These are phyloP conservation scores for Aspergillus biplanus DNA, from an alignment of 495 filamentous ascomycete genomes.

Conservation along the genomic window DNA sequence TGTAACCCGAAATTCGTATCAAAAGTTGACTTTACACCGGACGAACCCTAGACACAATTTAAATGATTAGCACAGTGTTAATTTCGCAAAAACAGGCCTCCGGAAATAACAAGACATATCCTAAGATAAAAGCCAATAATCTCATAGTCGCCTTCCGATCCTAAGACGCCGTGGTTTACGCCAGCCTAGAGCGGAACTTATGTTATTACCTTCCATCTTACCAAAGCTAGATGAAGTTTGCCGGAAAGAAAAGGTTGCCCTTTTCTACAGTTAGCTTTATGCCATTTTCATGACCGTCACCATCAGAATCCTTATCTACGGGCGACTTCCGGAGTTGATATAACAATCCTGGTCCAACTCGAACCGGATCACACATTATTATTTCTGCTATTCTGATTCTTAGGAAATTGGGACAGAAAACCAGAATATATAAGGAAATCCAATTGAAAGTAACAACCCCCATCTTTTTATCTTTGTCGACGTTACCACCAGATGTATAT, in stretches of 20 bases:
- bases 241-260: slow-evolving; percentile 7
- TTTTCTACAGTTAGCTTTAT: slow-evolving; percentile 12
- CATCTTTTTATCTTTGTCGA: too few relatives aligned
- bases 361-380: too few relatives aligned
- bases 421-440: too few relatives aligned
- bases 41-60: background rate
- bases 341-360: too few relatives aligned
- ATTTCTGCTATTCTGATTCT: too few relatives aligned
- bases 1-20: slow-evolving; percentile 12
- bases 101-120: background rate
- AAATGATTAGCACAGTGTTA: background rate
- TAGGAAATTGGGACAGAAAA: too few relatives aligned
- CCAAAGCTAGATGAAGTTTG: background rate
- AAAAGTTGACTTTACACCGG: background rate
- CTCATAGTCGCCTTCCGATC: slow-evolving; percentile 10
- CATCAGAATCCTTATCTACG: background rate
- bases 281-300: background rate
- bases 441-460: too few relatives aligned
- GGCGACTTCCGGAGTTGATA: slow-evolving; percentile 3
- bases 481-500: background rate
- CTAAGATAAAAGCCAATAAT: slow-evolving; percentile 11
- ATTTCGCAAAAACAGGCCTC: background rate
- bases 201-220: too few relatives aligned
- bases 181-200: slow-evolving; percentile 11
- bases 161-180: background rate